phyloP scores from a whole-genome alignment of 2,329 filamentous ascomycete species.

The Alternaria triticimaculans region DNA sequence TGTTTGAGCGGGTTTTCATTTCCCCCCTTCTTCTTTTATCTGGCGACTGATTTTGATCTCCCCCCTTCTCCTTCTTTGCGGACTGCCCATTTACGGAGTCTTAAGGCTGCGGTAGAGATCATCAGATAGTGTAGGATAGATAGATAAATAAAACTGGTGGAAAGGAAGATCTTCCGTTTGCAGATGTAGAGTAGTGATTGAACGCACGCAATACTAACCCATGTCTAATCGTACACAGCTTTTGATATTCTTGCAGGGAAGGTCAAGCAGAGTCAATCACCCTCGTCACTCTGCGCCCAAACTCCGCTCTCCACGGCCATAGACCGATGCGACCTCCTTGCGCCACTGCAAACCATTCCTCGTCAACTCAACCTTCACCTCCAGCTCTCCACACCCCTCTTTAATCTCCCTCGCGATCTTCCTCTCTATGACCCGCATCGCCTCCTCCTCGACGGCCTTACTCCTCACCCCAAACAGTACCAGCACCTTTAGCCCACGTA shows the following conservation, averaged over 20 bases:
- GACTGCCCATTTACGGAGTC: constrained; percentile 18
- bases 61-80: constrained; percentile 35
- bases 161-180: neutral
- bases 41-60: constrained; percentile 41
- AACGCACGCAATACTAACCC: neutral
- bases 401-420: neutral
- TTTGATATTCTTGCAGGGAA: neutral
- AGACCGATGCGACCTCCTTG: neutral
- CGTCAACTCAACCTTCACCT: neutral
- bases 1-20: constrained; percentile 28
- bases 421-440: neutral
- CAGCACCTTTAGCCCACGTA: neutral
- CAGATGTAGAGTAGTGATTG: neutral
- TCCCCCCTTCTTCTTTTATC: neutral
- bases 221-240: neutral
- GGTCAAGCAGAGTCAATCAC: neutral
- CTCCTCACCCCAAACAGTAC: neutral
- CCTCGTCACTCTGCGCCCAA: neutral
- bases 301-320: neutral
- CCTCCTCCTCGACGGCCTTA: neutral
- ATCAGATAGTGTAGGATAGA: constrained; percentile 42
- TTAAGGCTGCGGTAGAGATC: constrained; percentile 41
- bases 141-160: constrained; percentile 15
- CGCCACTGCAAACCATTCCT: neutral
- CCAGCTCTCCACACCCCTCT: neutral